phyloP scores from a whole-genome alignment of 2,329 filamentous ascomycete genomes.

The Alternaria sp. region DNA sequence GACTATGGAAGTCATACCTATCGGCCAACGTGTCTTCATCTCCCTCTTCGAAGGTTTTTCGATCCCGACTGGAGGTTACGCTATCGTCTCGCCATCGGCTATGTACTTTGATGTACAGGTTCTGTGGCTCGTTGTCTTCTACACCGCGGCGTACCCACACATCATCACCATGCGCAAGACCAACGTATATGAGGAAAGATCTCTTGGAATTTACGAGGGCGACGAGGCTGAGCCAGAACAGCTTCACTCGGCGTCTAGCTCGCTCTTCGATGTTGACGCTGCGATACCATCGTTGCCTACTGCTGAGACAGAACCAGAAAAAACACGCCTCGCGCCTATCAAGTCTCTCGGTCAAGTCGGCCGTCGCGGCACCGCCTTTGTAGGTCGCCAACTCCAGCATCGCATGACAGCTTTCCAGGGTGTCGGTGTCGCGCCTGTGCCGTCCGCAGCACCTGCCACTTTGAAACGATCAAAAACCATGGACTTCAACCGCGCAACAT shows the following conservation, averaged over 20 bases:
- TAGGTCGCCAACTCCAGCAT: constrained; percentile 32
- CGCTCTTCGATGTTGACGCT: constrained; percentile 30
- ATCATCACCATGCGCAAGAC: constrained; percentile 36
- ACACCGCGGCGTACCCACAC: constrained; percentile 33
- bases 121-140: constrained; percentile 33
- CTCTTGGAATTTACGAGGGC: constrained; percentile 31
- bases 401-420: constrained; percentile 35
- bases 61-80: constrained; percentile 34
- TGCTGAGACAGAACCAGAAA: constrained; percentile 14
- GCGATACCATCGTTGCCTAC: constrained; percentile 20
- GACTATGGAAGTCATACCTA: constrained; percentile 31
- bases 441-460: constrained; percentile 16
- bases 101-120: constrained; percentile 36
- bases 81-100: constrained; percentile 29
- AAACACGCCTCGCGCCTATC: constrained; percentile 15
- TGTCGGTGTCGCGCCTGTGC: constrained; percentile 27
- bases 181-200: constrained; percentile 33
- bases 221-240: constrained; percentile 32
- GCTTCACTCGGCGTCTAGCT: constrained; percentile 32
- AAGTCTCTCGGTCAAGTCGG: constrained; percentile 17
- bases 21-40: constrained; percentile 32
- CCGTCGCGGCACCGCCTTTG: constrained; percentile 30
- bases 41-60: constrained; percentile 36
- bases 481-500: constrained; percentile 30
- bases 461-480: constrained; percentile 22